Conservation (phyloP, 257 asterid species). For the Coffea canephora region DNA sequence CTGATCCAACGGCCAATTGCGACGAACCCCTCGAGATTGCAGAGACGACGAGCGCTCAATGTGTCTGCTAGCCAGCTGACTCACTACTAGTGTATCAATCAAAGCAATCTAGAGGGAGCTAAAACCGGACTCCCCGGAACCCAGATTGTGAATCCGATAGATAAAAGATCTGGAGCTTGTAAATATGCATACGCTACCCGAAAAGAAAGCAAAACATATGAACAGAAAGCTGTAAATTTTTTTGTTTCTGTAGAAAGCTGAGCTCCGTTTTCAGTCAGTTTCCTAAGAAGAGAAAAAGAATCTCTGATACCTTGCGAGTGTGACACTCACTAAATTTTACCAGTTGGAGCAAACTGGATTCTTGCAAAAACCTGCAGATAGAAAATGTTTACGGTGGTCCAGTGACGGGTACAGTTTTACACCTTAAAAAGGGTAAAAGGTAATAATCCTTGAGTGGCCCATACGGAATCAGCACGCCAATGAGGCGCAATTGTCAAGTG, state of each 20-base stretch:
- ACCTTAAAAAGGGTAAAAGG: slow-evolving; percentile 14
- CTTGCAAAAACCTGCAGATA: background rate
- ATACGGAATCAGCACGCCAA: slow-evolving; percentile 15
- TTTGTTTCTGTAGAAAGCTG: slow-evolving; percentile 22
- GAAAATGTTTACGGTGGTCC: background rate
- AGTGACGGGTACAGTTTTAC: background rate
- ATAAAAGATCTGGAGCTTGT: slow-evolving; percentile 6
- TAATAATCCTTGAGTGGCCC: slow-evolving; percentile 11
- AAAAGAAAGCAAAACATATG: slow-evolving; percentile 2
- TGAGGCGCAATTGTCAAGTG: background rate
- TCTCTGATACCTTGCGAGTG: slow-evolving; percentile 30
- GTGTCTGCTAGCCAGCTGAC: background rate
- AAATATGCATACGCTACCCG: background rate
- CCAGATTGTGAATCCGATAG: background rate
- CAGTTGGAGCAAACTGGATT: slow-evolving; percentile 21
- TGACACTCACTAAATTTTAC: slow-evolving; percentile 15
- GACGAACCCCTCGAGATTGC: slow-evolving; percentile 8
- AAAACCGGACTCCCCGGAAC: background rate
- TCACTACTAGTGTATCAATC: too few relatives aligned
- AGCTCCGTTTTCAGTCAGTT: slow-evolving; percentile 16
- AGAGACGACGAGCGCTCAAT: background rate
- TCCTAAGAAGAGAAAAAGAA: slow-evolving; percentile 23
- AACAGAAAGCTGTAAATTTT: background rate
- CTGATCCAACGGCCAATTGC: slow-evolving; percentile 5
- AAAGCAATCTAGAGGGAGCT: background rate